A percentile compares a stretch with the other conserved stretches of the same genome.
phyloP scores from a whole-genome alignment of 2,329 filamentous ascomycete species.

The Epichloe festucae region DNA sequence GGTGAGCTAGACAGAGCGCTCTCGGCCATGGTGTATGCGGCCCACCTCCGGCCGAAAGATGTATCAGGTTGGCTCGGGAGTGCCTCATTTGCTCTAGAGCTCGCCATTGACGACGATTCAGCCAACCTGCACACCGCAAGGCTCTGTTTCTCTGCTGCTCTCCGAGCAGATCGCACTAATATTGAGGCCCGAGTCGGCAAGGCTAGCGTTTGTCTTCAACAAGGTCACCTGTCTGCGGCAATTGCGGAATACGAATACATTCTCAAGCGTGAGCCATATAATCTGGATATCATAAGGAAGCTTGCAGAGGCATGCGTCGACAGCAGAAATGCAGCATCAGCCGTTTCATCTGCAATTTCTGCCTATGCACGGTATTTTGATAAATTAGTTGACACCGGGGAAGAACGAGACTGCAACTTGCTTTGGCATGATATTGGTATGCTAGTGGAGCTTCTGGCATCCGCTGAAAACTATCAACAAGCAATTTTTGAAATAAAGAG shows the following conservation, averaged over 20 bases:
- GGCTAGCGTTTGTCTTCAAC: constrained; percentile 43
- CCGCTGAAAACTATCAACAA: constrained; percentile 46
- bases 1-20: constrained; percentile 44
- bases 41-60: constrained; percentile 49
- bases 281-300: constrained; percentile 41
- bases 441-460: constrained; percentile 68
- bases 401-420: constrained; percentile 24
- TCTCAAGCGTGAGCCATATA: constrained; percentile 36
- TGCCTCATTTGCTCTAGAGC: constrained; percentile 42
- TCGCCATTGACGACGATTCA: constrained; percentile 32
- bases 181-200: constrained; percentile 46
- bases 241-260: constrained; percentile 44
- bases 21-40: constrained; percentile 47
- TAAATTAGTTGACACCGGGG: constrained; percentile 22
- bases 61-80: constrained; percentile 45
- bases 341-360: constrained; percentile 27
- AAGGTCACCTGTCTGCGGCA: constrained; percentile 39
- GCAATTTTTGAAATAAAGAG: constrained; percentile 59
- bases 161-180: constrained; percentile 44
- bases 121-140: constrained; percentile 40
- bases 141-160: constrained; percentile 45
- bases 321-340: constrained; percentile 29
- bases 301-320: constrained; percentile 45
- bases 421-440: constrained; percentile 77
- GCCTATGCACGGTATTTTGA: constrained; percentile 37